Percentiles rank a stretch among this genome's conserved stretches.
These are phyloP conservation scores for Schizosaccharomyces cryophilus DNA, from an alignment of 805 yeast genomes.

Conservation along the genomic window DNA sequence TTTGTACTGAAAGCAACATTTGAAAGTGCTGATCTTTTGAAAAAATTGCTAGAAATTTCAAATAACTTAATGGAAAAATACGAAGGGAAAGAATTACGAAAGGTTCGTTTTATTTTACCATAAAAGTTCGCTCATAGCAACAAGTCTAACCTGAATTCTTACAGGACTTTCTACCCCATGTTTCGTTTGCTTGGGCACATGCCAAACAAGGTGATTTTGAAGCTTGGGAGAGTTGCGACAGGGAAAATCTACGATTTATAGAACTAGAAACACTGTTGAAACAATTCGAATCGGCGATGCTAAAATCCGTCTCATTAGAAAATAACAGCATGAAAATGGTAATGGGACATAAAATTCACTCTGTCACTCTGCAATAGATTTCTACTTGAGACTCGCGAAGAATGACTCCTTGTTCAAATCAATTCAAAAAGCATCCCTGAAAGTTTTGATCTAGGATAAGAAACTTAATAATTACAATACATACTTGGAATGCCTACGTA, in stretches of 20 bases:
- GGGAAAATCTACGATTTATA: neutral
- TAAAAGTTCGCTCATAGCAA: neutral
- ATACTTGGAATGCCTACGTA: too few species aligned
- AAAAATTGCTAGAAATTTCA: neutral
- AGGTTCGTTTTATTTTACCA: neutral
- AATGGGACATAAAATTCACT: too few species aligned
- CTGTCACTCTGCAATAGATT: too few species aligned
- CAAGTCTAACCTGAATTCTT: neutral
- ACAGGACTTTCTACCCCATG: neutral
- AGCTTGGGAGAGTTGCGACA: neutral
- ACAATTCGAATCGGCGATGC: too few species aligned
- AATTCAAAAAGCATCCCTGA: too few species aligned
- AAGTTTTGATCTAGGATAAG: too few species aligned
- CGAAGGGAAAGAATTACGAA: neutral
- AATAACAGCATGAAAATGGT: neutral
- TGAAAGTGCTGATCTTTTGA: neutral
- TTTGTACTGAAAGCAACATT: neutral
- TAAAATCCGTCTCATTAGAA: neutral
- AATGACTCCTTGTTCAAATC: too few species aligned
- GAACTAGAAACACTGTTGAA: too few species aligned
- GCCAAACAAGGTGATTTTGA: neutral
- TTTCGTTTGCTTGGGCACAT: neutral
- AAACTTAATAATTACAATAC: too few species aligned
- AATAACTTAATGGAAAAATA: neutral
- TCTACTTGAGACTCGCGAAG: too few species aligned